These are phyloP conservation scores for Moelleriella libera DNA, from an alignment of 2,329 filamentous ascomycete species.

Conservation along the genomic window DNA sequence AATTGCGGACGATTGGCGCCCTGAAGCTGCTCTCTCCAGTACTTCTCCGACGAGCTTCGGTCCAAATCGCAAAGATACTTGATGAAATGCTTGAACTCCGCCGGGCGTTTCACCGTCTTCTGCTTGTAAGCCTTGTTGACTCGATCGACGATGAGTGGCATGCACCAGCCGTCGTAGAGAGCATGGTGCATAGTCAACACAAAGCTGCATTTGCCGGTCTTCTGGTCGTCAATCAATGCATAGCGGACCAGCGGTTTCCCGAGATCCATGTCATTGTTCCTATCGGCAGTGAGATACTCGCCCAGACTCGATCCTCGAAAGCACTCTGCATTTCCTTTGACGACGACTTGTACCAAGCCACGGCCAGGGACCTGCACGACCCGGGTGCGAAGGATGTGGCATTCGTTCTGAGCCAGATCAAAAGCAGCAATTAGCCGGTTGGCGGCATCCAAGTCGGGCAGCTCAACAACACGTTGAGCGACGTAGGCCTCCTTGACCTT, in stretches of 20 bases:
- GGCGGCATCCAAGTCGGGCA: slow-evolving; percentile 23
- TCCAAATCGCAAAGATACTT: slow-evolving; percentile 28
- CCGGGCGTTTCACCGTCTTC: slow-evolving; percentile 15
- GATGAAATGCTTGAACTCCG: slow-evolving; percentile 35
- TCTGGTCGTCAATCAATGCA: slow-evolving; percentile 21
- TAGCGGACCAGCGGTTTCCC: slow-evolving; percentile 31
- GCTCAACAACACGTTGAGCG: slow-evolving; percentile 24
- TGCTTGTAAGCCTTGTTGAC: slow-evolving; percentile 29
- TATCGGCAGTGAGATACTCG: slow-evolving; percentile 25
- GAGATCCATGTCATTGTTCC: slow-evolving; percentile 25
- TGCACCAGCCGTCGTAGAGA: slow-evolving; percentile 42
- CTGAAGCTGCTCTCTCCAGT: slow-evolving; percentile 30
- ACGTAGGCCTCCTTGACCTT: slow-evolving; percentile 38
- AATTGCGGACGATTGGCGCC: slow-evolving; percentile 32
- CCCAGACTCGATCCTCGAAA: slow-evolving; percentile 15
- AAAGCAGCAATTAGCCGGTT: slow-evolving; percentile 27
- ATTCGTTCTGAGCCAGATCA: slow-evolving; percentile 19
- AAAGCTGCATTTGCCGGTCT: slow-evolving; percentile 23
- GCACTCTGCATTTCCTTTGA: slow-evolving; percentile 17
- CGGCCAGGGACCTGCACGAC: slow-evolving; percentile 29
- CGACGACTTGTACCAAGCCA: slow-evolving; percentile 32
- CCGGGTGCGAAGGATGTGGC: slow-evolving; percentile 29
- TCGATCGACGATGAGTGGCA: slow-evolving; percentile 33
- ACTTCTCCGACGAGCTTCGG: slow-evolving; percentile 23
- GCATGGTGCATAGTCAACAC: slow-evolving; percentile 42